A percentile compares a stretch with the other conserved stretches of the same genome.
phyloP scores from a whole-genome alignment of 495 filamentous ascomycete genomes.

The Penicillium mononematosum region DNA sequence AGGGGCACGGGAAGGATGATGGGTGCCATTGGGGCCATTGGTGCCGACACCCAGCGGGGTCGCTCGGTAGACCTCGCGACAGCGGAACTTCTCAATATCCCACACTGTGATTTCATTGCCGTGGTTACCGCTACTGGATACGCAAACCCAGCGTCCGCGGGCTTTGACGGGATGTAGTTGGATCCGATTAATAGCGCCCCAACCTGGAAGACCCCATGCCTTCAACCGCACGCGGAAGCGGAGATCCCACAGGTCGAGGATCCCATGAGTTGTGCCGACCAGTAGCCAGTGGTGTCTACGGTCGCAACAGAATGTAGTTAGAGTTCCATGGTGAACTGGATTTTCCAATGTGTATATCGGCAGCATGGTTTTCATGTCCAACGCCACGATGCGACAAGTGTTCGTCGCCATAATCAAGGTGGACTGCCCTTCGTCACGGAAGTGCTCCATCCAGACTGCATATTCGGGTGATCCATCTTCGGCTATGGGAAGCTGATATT shows the following conservation, averaged over 20 bases:
- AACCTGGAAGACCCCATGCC: constrained; percentile 84
- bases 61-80: constrained; percentile 83
- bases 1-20: constrained; percentile 33
- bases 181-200: constrained; percentile 76
- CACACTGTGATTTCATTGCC: constrained; percentile 89
- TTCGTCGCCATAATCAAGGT: constrained; percentile 85
- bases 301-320: constrained; percentile 89
- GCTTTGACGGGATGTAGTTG: constrained; percentile 74
- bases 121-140: constrained; percentile 82
- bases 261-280: constrained; percentile 87
- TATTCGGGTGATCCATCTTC: constrained; percentile 55
- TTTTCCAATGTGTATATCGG: constrained; percentile 80
- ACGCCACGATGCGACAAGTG: constrained; percentile 71
- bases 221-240: constrained; percentile 85
- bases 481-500: constrained; percentile 67
- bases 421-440: constrained; percentile 75
- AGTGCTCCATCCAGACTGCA: constrained; percentile 91
- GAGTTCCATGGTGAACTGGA: constrained; percentile 89
- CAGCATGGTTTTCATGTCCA: constrained; percentile 87
- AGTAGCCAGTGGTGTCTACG: constrained; percentile 83
- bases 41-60: constrained; percentile 29
- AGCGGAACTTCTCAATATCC: constrained; percentile 89
- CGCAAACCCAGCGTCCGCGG: constrained; percentile 75
- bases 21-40: constrained; percentile 19
- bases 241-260: constrained; percentile 94